Evolutionary conservation across 768 basidiomycete genomes (phyloP).

Genomic region (Mycena amicta): DNA sequence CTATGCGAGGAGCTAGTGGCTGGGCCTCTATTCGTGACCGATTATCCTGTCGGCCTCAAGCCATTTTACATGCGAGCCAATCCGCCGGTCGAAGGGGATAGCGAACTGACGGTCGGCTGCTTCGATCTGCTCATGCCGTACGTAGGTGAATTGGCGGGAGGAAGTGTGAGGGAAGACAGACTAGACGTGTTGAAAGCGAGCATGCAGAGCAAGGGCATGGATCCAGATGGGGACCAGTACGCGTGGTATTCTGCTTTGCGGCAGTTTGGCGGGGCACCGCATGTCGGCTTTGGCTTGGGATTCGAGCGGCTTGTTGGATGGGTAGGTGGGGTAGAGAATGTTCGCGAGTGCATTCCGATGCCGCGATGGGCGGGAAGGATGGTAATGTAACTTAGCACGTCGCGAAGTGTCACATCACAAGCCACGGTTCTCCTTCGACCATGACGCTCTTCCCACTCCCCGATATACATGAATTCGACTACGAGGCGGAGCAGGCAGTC

Average conservation of each 20-base stretch:
- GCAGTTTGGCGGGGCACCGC: conserved; percentile 83
- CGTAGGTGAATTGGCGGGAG: conserved; percentile 89
- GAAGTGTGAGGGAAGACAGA: conserved; percentile 86
- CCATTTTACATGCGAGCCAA: conserved; percentile 96
- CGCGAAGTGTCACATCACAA: not conserved
- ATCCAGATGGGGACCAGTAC: conserved; percentile 43
- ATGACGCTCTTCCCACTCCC: not conserved
- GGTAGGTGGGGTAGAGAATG: conserved; percentile 85
- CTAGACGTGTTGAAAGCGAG: conserved; percentile 48
- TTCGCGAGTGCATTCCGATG: conserved; percentile 92
- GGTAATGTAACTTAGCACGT: conserved; percentile 46
- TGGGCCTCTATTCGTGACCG: conserved; percentile 88
- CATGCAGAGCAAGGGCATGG: conserved; percentile 45
- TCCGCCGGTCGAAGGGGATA: conserved; percentile 27
- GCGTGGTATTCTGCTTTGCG: conserved; percentile 85
- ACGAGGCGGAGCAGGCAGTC: conserved; percentile 4
- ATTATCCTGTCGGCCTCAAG: conserved; percentile 83
- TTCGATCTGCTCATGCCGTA: conserved; percentile 92
- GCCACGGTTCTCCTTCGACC: not conserved
- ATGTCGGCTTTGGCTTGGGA: conserved; percentile 95
- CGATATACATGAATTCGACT: not conserved
- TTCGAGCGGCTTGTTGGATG: conserved; percentile 90
- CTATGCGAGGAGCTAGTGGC: conserved; percentile 67
- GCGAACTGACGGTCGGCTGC: conserved; percentile 76
- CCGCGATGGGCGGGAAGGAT: conserved; percentile 87